Evolutionary conservation across 2,329 filamentous ascomycete genomes (phyloP), one percentile per base, ranked within the genome.

Genomic region (Fusarium musae): DNA sequence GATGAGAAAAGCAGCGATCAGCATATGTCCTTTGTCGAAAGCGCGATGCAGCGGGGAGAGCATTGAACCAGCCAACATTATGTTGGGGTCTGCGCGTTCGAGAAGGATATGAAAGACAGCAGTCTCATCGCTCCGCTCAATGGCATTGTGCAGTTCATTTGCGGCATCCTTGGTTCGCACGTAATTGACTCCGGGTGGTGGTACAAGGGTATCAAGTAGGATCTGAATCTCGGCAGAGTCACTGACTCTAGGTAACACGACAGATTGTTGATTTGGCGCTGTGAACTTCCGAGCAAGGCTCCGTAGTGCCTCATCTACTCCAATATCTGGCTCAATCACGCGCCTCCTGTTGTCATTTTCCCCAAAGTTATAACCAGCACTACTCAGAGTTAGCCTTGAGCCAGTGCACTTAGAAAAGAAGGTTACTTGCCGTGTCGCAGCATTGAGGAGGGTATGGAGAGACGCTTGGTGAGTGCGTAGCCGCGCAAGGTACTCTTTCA

Each of bases 191-290:
- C 60, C 73, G 13, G 72, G 71, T n/a, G 71, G 70, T 36, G 75
- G 74, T 11, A 78, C 75, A 42, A 78, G 74, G 16, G 77, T 78
- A 36, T 78, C 77, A 26, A 78, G 59, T 28, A 78, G 74, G 30
- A 78, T 44, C 56, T 78, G 77, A n/a, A 78, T 78, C 30, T 78
- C 75, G 13, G 77, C 63, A 39, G 77, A 78, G 54, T 78, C 77
- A 23, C 77, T 78, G 19, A 78, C 77, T 71, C 77, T 70, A 15
- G 77, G 77, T 19, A 78, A 59, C 30, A 78, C 74, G 17, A 69
- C 63, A 28, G 66, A 70, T 23, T 58, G 69, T 37, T 78, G 77
- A 50, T 69, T 74, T n/a, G 77, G 74, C 15, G 71, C 56, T 12
- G 70, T 75, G 47, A 78, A 72, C 43, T 73, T 78, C 57, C 75